phyloP scores from a whole-genome alignment of 257 asterid species.

The Capsicum chinense region DNA sequence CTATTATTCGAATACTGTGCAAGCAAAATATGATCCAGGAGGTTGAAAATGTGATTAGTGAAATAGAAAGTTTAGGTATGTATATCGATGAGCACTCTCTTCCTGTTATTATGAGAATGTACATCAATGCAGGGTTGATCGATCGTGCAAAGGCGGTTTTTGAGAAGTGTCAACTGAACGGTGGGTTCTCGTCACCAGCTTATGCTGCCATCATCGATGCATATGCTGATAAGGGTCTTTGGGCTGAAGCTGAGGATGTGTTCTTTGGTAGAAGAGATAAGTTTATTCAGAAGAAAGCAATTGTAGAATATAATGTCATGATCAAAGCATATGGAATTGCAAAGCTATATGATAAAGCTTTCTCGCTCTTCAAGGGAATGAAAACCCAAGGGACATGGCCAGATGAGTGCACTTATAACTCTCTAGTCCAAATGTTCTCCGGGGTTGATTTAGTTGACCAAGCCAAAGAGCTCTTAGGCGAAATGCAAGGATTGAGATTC shows the following conservation, averaged over 20 bases:
- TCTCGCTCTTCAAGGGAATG: conserved; percentile 76
- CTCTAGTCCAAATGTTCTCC: conserved; percentile 81
- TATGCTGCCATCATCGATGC: conserved; percentile 81
- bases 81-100: conserved; percentile 69
- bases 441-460: conserved; percentile 67
- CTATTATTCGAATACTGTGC: conserved; percentile 61
- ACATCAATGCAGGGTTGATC: conserved; percentile 58
- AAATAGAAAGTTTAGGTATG: conserved; percentile 60
- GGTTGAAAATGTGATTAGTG: conserved; percentile 73
- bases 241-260: conserved; percentile 82
- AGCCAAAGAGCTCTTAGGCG: conserved; percentile 61
- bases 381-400: conserved; percentile 94
- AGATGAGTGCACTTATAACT: conserved; percentile 84
- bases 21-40: conserved; percentile 72
- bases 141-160: conserved; percentile 58
- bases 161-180: conserved; percentile 49
- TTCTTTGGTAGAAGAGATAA: conserved; percentile 54
- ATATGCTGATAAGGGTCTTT: conserved; percentile 81
- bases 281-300: conserved; percentile 54
- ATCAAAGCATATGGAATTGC: conserved; percentile 90
- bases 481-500: conserved; percentile 70
- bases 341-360: conserved; percentile 66
- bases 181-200: conserved; percentile 63
- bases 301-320: conserved; percentile 89
- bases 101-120: conserved; percentile 75